Evolutionary conservation across 164 flowering plant genomes (phyloP).

Genomic region (Paratinospora sagittata): DNA sequence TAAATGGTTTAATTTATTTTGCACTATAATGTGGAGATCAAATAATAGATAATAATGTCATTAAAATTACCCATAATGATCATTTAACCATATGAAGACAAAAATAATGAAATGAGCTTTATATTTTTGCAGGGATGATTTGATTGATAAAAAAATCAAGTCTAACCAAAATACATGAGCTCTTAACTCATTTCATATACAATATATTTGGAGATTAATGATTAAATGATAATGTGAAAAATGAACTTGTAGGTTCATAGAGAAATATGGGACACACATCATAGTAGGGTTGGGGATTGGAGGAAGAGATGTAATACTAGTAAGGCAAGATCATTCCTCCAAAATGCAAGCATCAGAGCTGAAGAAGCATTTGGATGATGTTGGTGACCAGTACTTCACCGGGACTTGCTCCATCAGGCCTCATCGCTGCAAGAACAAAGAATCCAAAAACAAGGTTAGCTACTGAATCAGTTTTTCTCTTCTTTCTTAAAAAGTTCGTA

Average conservation of each 20-base stretch:
- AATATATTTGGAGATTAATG: background rate
- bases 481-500: too few species aligned
- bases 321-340: conserved; percentile 65
- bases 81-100: too few species aligned
- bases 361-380: conserved; percentile 53
- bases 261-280: conserved; percentile 82
- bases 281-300: conserved; percentile 73
- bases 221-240: background rate
- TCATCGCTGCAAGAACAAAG: conserved; percentile 26
- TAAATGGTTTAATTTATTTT: too few species aligned
- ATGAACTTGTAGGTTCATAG: conserved; percentile 62
- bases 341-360: conserved; percentile 54
- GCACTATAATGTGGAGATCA: too few species aligned
- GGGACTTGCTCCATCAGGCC: conserved; percentile 57
- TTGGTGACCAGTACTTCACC: conserved; percentile 70
- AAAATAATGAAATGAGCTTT: too few species aligned
- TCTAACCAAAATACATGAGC: too few species aligned
- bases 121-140: too few species aligned
- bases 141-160: too few species aligned
- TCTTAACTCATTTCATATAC: too few species aligned
- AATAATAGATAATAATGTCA: too few species aligned
- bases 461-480: too few species aligned
- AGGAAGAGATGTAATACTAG: conserved; percentile 56
- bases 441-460: conserved; percentile 47
- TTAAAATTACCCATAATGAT: too few species aligned